phyloP scores from a whole-genome alignment of 805 yeast genomes.

The Myxozyma melibiosi region DNA sequence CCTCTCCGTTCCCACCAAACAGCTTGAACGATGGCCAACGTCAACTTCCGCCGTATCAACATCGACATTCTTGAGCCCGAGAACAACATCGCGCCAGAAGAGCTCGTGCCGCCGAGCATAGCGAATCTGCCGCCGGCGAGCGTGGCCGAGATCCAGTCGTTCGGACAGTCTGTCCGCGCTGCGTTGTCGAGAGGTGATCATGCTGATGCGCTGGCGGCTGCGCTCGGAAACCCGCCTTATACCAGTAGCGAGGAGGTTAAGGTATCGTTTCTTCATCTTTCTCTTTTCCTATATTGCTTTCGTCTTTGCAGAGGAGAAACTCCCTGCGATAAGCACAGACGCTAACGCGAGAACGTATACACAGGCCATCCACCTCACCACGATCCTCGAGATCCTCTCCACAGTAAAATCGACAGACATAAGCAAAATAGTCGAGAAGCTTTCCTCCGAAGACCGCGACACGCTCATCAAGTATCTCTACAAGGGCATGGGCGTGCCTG shows the following conservation, averaged over 20 bases:
- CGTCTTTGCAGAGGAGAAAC: too few relatives aligned
- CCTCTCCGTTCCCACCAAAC: not conserved
- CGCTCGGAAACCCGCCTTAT: slow-evolving; percentile 78
- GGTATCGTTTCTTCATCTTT: slow-evolving; percentile 31
- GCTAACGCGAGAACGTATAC: not conserved
- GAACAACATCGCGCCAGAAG: slow-evolving; percentile 59
- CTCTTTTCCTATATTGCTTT: not conserved
- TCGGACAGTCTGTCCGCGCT: slow-evolving; percentile 50
- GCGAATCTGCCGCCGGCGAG: slow-evolving; percentile 46
- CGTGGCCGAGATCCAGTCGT: slow-evolving; percentile 54
- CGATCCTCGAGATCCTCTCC: slow-evolving; percentile 71
- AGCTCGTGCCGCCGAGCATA: slow-evolving; percentile 58
- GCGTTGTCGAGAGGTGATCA: slow-evolving; percentile 72
- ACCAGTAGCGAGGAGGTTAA: slow-evolving; percentile 67
- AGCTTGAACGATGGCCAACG: slow-evolving; percentile 23
- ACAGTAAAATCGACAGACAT: slow-evolving; percentile 71
- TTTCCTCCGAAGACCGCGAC: slow-evolving; percentile 69
- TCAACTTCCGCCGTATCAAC: slow-evolving; percentile 72
- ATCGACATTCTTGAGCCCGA: slow-evolving; percentile 90
- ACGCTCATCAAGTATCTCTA: slow-evolving; percentile 81
- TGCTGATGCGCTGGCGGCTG: slow-evolving; percentile 62
- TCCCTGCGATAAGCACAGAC: too few relatives aligned
- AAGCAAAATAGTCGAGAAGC: slow-evolving; percentile 56
- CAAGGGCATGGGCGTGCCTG: slow-evolving; percentile 75
- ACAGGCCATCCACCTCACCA: slow-evolving; percentile 49